Evolutionary conservation across 208 protist genomes (phyloP).

Genomic region (Trypanosoma theileri): DNA sequence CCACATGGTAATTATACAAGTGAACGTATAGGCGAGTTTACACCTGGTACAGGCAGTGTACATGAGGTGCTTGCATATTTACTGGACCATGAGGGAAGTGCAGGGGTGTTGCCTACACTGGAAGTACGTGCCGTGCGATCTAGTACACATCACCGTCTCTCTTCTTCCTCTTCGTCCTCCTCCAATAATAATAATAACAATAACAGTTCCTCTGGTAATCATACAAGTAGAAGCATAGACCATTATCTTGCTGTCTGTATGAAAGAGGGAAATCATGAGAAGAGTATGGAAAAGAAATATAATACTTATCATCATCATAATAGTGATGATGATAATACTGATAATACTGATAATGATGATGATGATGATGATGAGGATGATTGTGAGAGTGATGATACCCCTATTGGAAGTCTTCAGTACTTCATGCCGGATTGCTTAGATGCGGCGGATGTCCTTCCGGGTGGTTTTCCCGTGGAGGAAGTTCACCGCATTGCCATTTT

Average conservation of each 20-base stretch:
- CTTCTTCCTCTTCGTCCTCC: too few species aligned
- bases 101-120: slow-evolving; percentile 62
- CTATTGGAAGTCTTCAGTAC: slow-evolving; percentile 55
- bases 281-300: too few species aligned
- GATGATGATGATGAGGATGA: neutral
- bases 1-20: slow-evolving; percentile 51
- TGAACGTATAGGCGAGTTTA: slow-evolving; percentile 44
- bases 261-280: too few species aligned
- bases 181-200: too few species aligned
- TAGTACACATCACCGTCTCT: too few species aligned
- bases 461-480: slow-evolving; percentile 53
- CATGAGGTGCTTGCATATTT: slow-evolving; percentile 73
- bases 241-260: too few species aligned
- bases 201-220: neutral
- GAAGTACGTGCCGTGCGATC: slow-evolving; percentile 31
- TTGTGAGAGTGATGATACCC: neutral
- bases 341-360: neutral
- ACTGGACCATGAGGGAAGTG: slow-evolving; percentile 62
- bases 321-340: neutral
- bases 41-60: slow-evolving; percentile 57
- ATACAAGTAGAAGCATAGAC: neutral
- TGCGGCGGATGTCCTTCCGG: slow-evolving; percentile 61
- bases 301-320: neutral
- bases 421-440: slow-evolving; percentile 56
- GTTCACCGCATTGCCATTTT: slow-evolving; percentile 74